phyloP scores from a whole-genome alignment of 495 filamentous ascomycete genomes.

The Geoglossum glabrum region DNA sequence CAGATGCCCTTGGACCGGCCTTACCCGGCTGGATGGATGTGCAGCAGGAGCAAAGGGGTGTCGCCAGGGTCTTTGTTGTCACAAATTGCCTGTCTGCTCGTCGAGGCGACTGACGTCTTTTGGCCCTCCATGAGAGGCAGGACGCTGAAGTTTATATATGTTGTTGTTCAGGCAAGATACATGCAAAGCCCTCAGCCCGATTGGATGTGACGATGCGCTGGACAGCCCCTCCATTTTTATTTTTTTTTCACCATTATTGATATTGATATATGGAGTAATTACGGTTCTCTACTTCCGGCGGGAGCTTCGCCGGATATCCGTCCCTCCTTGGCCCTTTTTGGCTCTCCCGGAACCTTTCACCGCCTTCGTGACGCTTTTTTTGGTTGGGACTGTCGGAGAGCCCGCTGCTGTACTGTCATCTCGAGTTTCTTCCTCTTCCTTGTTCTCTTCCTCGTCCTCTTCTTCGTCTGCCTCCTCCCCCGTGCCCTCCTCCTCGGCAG shows the following conservation, averaged over 20 bases:
- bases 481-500: constrained; percentile 12
- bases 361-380: neutral
- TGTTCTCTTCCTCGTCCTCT: constrained; percentile 12
- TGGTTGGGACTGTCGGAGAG: neutral
- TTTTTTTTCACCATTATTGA: no score
- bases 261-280: neutral
- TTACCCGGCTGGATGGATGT: neutral
- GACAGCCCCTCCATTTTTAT: neutral
- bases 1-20: neutral
- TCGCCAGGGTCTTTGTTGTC: neutral
- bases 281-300: constrained; percentile 3
- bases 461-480: constrained; percentile 13
- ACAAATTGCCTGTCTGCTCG: neutral
- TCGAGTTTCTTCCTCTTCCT: constrained; percentile 14
- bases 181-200: neutral
- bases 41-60: neutral
- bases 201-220: neutral
- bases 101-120: neutral
- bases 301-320: constrained; percentile 1
- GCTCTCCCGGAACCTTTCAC: neutral
- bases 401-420: constrained; percentile 10
- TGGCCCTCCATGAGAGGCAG: neutral
- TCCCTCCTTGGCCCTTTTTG: neutral
- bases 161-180: neutral
- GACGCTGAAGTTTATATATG: neutral